phyloP scores from a whole-genome alignment of 2,329 filamentous ascomycete species.

The Stagonosporopsis chrysanthemi region DNA sequence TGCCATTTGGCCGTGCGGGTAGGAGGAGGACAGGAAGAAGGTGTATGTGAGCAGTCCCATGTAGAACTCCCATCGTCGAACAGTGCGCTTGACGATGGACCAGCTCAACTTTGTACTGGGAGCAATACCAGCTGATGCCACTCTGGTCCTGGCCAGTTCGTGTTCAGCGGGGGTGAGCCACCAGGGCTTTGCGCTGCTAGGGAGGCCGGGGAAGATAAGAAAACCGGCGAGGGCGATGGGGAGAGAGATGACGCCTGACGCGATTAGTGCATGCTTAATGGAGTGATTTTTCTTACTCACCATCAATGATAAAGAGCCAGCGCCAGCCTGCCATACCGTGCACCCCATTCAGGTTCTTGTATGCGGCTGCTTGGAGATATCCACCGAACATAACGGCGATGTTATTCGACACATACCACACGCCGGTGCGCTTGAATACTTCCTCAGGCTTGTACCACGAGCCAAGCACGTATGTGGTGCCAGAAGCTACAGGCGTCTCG shows the following conservation, averaged over 20 bases:
- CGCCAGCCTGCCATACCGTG: conserved; percentile 59
- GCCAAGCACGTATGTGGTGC: conserved; percentile 49
- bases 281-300: background rate
- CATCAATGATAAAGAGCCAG: conserved; percentile 63
- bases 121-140: conserved; percentile 41
- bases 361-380: conserved; percentile 63
- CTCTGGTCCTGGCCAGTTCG: conserved; percentile 39
- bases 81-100: conserved; percentile 56
- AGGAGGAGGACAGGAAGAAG: conserved; percentile 50
- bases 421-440: conserved; percentile 62
- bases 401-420: conserved; percentile 62
- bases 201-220: conserved; percentile 62
- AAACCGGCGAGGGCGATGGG: conserved; percentile 64
- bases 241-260: conserved; percentile 59
- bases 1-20: conserved; percentile 59
- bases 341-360: conserved; percentile 59
- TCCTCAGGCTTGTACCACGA: conserved; percentile 55
- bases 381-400: conserved; percentile 66
- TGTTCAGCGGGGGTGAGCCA: conserved; percentile 55
- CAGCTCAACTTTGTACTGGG: conserved; percentile 53
- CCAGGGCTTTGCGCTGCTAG: conserved; percentile 58
- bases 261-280: background rate
- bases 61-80: conserved; percentile 61
- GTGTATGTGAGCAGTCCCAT: conserved; percentile 58
- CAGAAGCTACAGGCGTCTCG: conserved; percentile 47